Evolutionary conservation across 2,329 filamentous ascomycete genomes (phyloP).

Genomic region (Penicillium crustosum): DNA sequence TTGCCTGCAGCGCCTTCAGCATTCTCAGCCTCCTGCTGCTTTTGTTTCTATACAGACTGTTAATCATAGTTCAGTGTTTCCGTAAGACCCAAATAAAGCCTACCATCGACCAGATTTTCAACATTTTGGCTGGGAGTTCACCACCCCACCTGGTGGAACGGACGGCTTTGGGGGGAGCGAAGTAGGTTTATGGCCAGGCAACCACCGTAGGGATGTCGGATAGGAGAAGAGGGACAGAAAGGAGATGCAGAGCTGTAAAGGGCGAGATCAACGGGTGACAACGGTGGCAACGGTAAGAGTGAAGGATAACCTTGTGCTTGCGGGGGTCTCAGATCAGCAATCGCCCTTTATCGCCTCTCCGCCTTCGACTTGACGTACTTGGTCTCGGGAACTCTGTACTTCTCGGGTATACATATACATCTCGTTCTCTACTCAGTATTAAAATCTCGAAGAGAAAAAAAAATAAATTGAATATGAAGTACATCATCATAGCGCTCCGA

Average conservation of each 20-base stretch:
- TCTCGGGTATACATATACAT: too few relatives aligned
- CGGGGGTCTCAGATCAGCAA: conserved; percentile 14
- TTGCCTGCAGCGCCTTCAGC: conserved; percentile 75
- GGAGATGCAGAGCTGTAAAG: background rate
- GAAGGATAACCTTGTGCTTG: conserved; percentile 3
- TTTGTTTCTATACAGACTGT: conserved; percentile 55
- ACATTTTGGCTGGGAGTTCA: conserved; percentile 63
- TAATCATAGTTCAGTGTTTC: background rate
- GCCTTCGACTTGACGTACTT: conserved; percentile 9
- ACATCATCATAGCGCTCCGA: conserved; percentile 22
- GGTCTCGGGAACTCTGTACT: background rate
- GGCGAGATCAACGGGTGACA: background rate
- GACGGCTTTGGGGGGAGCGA: background rate
- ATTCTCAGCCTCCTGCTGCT: conserved; percentile 95
- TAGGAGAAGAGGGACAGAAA: conserved; percentile 1
- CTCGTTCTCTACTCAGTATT: background rate
- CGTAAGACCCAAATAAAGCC: conserved; percentile 19
- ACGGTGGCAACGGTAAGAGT: background rate
- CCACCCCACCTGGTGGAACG: conserved; percentile 21
- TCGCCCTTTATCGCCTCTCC: conserved; percentile 13
- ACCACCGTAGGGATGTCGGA: background rate
- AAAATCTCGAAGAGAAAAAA: background rate
- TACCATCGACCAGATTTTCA: conserved; percentile 99
- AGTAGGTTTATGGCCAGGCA: background rate
- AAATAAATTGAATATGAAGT: conserved; percentile 11